Conservation (phyloP, 192 early-diverging fungal genomes). For the Linnemannia schmuckeri region DNA sequence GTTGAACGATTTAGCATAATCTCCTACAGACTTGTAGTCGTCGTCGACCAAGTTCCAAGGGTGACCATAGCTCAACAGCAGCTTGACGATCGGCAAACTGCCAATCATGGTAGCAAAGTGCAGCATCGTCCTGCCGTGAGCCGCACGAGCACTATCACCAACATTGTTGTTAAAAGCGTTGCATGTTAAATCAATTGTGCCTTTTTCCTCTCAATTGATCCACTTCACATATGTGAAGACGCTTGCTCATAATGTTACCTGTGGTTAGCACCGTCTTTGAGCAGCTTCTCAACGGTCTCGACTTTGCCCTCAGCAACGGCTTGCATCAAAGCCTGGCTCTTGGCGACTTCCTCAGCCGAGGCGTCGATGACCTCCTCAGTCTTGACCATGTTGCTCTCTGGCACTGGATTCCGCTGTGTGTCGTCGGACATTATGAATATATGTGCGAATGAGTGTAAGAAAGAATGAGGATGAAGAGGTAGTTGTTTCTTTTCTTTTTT, state of each 20-base stretch:
- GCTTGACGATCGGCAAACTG: conserved; percentile 70
- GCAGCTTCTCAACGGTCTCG: conserved; percentile 34
- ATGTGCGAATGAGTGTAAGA: not conserved
- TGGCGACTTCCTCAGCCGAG: conserved; percentile 42
- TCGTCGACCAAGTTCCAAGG: conserved; percentile 90
- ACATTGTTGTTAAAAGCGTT: not conserved
- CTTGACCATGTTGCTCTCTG: conserved; percentile 50
- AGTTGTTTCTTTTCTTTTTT: too few relatives aligned
- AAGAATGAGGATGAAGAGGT: not conserved
- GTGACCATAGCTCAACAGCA: conserved; percentile 73
- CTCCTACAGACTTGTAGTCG: conserved; percentile 83
- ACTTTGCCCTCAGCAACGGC: conserved; percentile 50
- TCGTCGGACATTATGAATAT: conserved; percentile 10
- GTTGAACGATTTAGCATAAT: conserved; percentile 80
- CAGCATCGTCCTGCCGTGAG: conserved; percentile 57
- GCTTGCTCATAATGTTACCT: conserved; percentile 5
- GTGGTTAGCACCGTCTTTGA: conserved; percentile 52
- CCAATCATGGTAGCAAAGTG: conserved; percentile 81
- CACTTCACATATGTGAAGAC: not conserved
- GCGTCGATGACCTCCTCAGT: conserved; percentile 50
- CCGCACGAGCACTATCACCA: conserved; percentile 31
- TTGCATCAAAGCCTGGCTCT: conserved; percentile 47
- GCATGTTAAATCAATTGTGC: not conserved
- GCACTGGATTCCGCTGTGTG: conserved; percentile 42
- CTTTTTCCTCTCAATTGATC: not conserved